Evolutionary conservation across 306 rosid genomes (phyloP), one percentile per base, ranked within the genome.

Genomic region (Rubus idaeus): DNA sequence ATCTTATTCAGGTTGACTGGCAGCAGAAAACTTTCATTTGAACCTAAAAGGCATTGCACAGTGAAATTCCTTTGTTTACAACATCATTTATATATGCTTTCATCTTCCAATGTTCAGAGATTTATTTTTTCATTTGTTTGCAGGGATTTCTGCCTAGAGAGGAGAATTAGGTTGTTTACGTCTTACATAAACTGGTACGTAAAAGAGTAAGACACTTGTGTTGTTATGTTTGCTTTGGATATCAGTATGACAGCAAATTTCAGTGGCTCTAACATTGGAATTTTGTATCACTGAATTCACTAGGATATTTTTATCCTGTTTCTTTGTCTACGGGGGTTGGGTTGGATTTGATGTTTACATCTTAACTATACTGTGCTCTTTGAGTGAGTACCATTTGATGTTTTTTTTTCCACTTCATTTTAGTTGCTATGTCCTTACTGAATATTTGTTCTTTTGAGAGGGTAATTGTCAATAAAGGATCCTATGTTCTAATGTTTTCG

Each of bases 121-220:
- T 39, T 42, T 68, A 12, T 37, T 2, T 44, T 18, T 26, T 49
- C 5, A 3, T 17, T 65, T 66, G 41, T 64, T 52, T 72, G 21
- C 26, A 72, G 70, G 74, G 47, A 46, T 16, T 81, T 70, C 66
- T 18, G 47, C 63, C 7, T 57, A 51, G 14, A 8, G 69, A 70
- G 40, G 70, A 39, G 39, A 71, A 39, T 62, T 78, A 41, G 66
- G 61, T 65, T 44, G 56, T 39, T 30, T 71, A 18, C 64, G 4
- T 21, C 10, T 53, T 5, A 0, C 6, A 17, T 23, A 69, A 78
- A 44, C 58, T 0, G 50, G 68, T 35, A 35, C 70, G 75, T 62
- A 63, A 41, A 35, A 13, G 18, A 21, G 39, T n/a, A 51, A 42
- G 21, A 16, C 23, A 23, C 12, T 39, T 44, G 14, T 64, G 21